These are phyloP conservation scores for Abelmoschus esculentus DNA, from an alignment of 345 rosid species.

Conservation along the genomic window DNA sequence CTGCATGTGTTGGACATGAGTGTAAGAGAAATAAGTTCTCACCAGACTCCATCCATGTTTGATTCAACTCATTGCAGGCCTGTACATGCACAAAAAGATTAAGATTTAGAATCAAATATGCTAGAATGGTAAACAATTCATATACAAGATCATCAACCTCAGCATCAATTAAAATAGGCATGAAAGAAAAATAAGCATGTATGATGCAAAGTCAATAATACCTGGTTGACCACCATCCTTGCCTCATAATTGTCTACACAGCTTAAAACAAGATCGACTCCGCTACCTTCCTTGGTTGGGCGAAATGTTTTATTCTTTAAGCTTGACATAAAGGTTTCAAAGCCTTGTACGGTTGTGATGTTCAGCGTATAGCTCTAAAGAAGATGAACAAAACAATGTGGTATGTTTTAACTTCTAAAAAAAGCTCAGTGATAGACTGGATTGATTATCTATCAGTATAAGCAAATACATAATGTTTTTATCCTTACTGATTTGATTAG, in stretches of 20 bases:
- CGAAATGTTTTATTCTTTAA: slow-evolving; percentile 55
- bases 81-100: slow-evolving; percentile 24
- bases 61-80: slow-evolving; percentile 95
- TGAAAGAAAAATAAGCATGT: slow-evolving; percentile 3
- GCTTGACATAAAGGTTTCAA: slow-evolving; percentile 77
- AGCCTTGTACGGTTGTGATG: slow-evolving; percentile 90
- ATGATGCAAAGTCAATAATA: slow-evolving; percentile 12
- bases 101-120: neutral
- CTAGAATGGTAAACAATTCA: neutral
- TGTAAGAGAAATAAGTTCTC: slow-evolving; percentile 8
- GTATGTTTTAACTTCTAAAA: neutral
- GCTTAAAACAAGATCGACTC: slow-evolving; percentile 91
- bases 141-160: neutral
- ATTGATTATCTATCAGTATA: neutral
- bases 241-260: slow-evolving; percentile 98
- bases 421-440: neutral
- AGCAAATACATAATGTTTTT: neutral
- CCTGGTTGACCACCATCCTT: slow-evolving; percentile 98
- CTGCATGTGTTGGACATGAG: too few relatives aligned
- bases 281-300: slow-evolving; percentile 68
- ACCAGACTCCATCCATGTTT: slow-evolving; percentile 99
- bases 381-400: slow-evolving; percentile 13
- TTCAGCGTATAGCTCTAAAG: slow-evolving; percentile 79
- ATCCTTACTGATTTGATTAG: neutral
- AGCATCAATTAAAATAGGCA: neutral